phyloP scores from a whole-genome alignment of 2,329 filamentous ascomycete species.

The Fusarium bulbicola region DNA sequence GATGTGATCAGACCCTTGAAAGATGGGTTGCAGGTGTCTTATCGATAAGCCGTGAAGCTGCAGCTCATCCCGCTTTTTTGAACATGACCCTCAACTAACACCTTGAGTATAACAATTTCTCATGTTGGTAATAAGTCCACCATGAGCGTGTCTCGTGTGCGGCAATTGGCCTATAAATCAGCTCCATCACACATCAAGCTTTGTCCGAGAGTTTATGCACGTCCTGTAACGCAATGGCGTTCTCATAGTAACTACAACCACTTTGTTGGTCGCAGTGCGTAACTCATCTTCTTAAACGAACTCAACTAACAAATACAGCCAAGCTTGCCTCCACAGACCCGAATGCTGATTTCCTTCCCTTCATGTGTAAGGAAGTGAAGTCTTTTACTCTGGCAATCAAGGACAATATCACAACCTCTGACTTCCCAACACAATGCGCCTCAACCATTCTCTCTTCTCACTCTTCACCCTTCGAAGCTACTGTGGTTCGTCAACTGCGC shows the following conservation, averaged over 20 bases:
- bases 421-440: conserved; percentile 81
- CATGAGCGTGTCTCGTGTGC: conserved; percentile 47
- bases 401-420: conserved; percentile 76
- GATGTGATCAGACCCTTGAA: conserved; percentile 15
- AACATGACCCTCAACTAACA: background rate
- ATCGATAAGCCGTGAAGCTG: conserved; percentile 32
- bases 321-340: conserved; percentile 1
- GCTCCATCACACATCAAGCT: background rate
- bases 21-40: conserved; percentile 23
- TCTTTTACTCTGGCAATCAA: conserved; percentile 70
- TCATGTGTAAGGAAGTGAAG: conserved; percentile 33
- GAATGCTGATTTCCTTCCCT: conserved; percentile 16
- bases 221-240: conserved; percentile 37
- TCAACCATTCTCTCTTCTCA: conserved; percentile 78
- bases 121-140: conserved; percentile 38
- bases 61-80: conserved; percentile 26
- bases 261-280: conserved; percentile 47
- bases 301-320: conserved; percentile 21
- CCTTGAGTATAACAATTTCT: conserved; percentile 6
- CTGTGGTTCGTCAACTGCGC: conserved; percentile 76
- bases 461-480: conserved; percentile 81
- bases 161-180: conserved; percentile 34
- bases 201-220: background rate
- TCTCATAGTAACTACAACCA: conserved; percentile 48
- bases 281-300: background rate